Conservation (phyloP, 106 monocot species). For the Apostasia shenzhenica region DNA sequence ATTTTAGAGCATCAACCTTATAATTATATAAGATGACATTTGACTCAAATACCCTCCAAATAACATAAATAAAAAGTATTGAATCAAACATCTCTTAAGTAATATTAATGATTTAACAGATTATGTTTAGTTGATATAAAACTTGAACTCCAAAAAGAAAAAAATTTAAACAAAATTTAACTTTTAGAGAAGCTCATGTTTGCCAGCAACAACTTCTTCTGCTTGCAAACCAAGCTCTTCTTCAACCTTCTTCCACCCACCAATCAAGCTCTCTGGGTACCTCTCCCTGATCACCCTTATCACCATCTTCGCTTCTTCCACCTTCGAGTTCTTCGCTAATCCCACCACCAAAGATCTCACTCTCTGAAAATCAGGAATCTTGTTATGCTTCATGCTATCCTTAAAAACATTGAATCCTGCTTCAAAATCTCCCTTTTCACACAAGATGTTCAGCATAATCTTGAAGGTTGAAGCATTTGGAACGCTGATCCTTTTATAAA, state of each 20-base stretch:
- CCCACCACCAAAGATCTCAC: conserved; percentile 54
- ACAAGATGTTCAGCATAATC: conserved; percentile 35
- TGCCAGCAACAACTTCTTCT: conserved; percentile 5
- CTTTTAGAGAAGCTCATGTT: too few relatives aligned
- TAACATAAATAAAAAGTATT: too few relatives aligned
- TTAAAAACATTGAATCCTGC: conserved; percentile 38
- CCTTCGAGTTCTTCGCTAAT: conserved; percentile 40
- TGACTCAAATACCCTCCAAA: too few relatives aligned
- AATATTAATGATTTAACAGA: too few relatives aligned
- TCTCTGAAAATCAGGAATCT: conserved; percentile 61
- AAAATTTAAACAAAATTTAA: too few relatives aligned
- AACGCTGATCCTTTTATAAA: conserved; percentile 34
- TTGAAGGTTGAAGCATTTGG: conserved; percentile 47
- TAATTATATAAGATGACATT: too few relatives aligned
- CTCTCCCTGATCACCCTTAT: conserved; percentile 36
- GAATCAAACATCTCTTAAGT: too few relatives aligned
- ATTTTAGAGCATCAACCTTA: too few relatives aligned
- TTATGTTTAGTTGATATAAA: too few relatives aligned
- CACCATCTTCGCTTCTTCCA: conserved; percentile 46
- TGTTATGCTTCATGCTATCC: conserved; percentile 49
- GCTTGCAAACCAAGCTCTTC: conserved; percentile 45
- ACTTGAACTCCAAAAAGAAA: too few relatives aligned
- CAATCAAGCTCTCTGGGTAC: conserved; percentile 37
- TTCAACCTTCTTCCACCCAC: conserved; percentile 50
- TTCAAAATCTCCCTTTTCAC: conserved; percentile 54